Conservation (phyloP, 2,329 filamentous ascomycete species). For the Nakataea oryzae region DNA sequence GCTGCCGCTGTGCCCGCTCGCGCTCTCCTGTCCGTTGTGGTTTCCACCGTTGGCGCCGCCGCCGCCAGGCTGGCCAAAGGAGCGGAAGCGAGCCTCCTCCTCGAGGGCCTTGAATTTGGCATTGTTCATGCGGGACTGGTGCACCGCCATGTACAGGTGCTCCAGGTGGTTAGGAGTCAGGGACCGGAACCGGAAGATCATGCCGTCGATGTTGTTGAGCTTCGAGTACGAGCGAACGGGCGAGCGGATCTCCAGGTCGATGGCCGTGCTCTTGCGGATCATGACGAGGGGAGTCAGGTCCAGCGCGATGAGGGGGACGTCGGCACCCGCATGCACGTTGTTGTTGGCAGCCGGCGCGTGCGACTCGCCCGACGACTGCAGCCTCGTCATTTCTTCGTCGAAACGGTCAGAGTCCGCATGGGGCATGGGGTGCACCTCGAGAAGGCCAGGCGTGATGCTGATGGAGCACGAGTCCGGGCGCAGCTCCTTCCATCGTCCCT, state of each 20-base stretch:
- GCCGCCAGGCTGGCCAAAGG: slow-evolving; percentile 49
- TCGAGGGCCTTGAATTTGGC: slow-evolving; percentile 68
- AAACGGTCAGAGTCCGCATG: background rate
- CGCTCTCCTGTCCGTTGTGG: slow-evolving; percentile 4
- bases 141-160: slow-evolving; percentile 74
- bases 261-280: slow-evolving; percentile 77
- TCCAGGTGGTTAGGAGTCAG: slow-evolving; percentile 68
- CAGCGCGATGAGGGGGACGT: slow-evolving; percentile 51
- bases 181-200: slow-evolving; percentile 85
- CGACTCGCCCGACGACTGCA: slow-evolving; percentile 22
- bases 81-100: slow-evolving; percentile 60
- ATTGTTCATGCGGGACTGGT: slow-evolving; percentile 83
- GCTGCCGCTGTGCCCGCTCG: slow-evolving; percentile 29
- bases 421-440: slow-evolving; percentile 41
- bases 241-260: slow-evolving; percentile 90
- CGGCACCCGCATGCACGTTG: slow-evolving; percentile 17
- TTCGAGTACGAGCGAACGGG: slow-evolving; percentile 64
- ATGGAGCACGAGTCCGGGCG: slow-evolving; percentile 40
- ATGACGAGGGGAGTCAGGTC: slow-evolving; percentile 88
- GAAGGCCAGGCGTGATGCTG: slow-evolving; percentile 44
- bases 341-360: slow-evolving; percentile 20
- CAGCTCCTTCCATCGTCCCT: slow-evolving; percentile 50
- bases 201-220: slow-evolving; percentile 52
- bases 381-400: slow-evolving; percentile 6
- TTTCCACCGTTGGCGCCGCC: slow-evolving; percentile 32